These are phyloP conservation scores for Digitaria exilis DNA, from an alignment of 202 grass and related monocot genomes.

Conservation along the genomic window DNA sequence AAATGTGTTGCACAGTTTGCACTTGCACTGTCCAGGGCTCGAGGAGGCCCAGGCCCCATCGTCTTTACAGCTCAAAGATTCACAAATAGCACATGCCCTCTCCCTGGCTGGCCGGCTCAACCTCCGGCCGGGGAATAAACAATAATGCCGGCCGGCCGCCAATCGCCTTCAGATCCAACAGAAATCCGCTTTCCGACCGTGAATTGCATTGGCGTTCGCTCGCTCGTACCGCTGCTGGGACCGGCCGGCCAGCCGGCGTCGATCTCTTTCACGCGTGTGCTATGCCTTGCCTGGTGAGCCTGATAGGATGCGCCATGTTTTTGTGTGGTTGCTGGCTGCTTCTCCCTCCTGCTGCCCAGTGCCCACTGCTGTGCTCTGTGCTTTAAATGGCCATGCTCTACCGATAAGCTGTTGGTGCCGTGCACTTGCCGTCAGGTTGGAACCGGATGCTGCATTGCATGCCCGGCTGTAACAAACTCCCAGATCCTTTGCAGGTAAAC, in stretches of 20 bases:
- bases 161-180: conserved; percentile 51
- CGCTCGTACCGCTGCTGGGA: neutral
- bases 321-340: neutral
- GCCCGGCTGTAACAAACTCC: neutral
- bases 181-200: conserved; percentile 49
- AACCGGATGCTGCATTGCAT: neutral
- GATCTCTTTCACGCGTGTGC: neutral
- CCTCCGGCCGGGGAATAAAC: conserved; percentile 1
- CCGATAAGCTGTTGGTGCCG: conserved; percentile 31
- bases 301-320: neutral
- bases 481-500: neutral
- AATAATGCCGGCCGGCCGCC: conserved; percentile 31
- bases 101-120: neutral
- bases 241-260: neutral
- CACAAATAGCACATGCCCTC: conserved; percentile 43
- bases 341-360: neutral
- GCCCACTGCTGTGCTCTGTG: neutral
- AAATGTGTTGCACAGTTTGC: neutral
- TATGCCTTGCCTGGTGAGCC: neutral
- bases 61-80: conserved; percentile 56
- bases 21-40: neutral
- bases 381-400: conserved; percentile 8
- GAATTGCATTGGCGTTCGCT: conserved; percentile 33
- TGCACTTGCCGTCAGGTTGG: conserved; percentile 21
- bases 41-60: neutral